A percentile compares a stretch with the other conserved stretches of the same genome.
These are phyloP conservation scores for Schizophyllum commune DNA, from an alignment of 1,284 basidiomycete genomes.

Conservation along the genomic window DNA sequence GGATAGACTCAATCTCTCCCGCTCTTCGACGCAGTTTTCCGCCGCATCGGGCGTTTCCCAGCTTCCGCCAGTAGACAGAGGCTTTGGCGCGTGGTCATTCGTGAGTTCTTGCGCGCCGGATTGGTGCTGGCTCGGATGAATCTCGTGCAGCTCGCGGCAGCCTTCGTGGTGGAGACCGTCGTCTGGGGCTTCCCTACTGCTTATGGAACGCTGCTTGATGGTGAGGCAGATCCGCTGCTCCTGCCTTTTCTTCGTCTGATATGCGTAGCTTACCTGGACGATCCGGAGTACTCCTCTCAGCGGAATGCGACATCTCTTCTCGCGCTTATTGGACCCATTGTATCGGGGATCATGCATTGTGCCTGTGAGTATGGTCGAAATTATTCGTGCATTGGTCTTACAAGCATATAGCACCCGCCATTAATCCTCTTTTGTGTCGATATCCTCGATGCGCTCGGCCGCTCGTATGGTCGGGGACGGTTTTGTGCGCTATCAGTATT, in stretches of 20 bases:
- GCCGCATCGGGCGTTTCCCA: neutral
- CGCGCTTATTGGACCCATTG: conserved; percentile 25
- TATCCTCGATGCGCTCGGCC: conserved; percentile 23
- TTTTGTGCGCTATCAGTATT: conserved; percentile 22
- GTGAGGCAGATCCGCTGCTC: neutral
- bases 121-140: neutral
- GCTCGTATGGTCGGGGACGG: conserved; percentile 23
- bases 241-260: neutral
- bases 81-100: conserved; percentile 11
- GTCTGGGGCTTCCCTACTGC: conserved; percentile 20
- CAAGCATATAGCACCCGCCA: conserved; percentile 13
- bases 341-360: conserved; percentile 27
- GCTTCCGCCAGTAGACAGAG: conserved; percentile 6
- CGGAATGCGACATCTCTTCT: conserved; percentile 20
- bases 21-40: neutral
- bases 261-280: conserved; percentile 21
- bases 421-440: conserved; percentile 20
- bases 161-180: conserved; percentile 21
- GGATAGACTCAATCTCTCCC: neutral
- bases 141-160: conserved; percentile 16
- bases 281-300: conserved; percentile 19
- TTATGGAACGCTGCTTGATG: conserved; percentile 6
- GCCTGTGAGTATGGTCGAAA: conserved; percentile 17
- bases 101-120: conserved; percentile 2
- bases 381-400: neutral